phyloP scores from a whole-genome alignment of 2,329 filamentous ascomycete genomes.

The Dothiorella sarmentorum region DNA sequence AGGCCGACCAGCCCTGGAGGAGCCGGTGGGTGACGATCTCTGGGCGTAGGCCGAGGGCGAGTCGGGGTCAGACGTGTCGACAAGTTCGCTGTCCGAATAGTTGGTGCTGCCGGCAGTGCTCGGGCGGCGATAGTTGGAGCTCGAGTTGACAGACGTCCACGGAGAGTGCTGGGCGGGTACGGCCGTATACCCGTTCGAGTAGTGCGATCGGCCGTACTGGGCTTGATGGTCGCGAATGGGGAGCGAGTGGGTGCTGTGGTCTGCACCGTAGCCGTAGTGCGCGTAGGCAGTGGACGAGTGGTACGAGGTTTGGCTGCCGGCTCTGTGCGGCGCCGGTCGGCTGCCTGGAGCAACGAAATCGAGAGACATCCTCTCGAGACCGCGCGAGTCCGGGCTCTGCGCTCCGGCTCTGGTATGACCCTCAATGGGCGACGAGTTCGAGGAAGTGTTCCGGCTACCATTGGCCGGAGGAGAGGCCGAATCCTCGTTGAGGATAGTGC shows the following conservation, averaged over 20 bases:
- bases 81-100: conserved; percentile 4
- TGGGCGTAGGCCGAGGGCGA: not conserved
- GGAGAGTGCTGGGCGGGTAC: not conserved
- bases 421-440: not conserved
- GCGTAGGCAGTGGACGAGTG: not conserved
- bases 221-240: not conserved
- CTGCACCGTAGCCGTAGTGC: not conserved
- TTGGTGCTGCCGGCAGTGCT: conserved; percentile 6
- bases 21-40: not conserved
- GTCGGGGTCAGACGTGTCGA: not conserved
- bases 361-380: conserved; percentile 18
- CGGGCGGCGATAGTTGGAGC: not conserved
- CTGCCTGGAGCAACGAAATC: conserved; percentile 18
- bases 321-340: not conserved
- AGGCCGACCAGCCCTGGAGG: not conserved
- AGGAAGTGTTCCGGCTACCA: conserved; percentile 2
- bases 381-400: conserved; percentile 6
- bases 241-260: not conserved
- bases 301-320: not conserved
- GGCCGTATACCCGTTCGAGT: not conserved
- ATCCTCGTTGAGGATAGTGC: conserved; percentile 17
- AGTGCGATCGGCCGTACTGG: not conserved
- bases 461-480: not conserved
- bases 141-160: conserved; percentile 13
- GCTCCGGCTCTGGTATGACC: not conserved